Base-by-base conservation (phyloP, 192 early-diverging fungal genomes). In the Anaeromyces robustus region DNA sequence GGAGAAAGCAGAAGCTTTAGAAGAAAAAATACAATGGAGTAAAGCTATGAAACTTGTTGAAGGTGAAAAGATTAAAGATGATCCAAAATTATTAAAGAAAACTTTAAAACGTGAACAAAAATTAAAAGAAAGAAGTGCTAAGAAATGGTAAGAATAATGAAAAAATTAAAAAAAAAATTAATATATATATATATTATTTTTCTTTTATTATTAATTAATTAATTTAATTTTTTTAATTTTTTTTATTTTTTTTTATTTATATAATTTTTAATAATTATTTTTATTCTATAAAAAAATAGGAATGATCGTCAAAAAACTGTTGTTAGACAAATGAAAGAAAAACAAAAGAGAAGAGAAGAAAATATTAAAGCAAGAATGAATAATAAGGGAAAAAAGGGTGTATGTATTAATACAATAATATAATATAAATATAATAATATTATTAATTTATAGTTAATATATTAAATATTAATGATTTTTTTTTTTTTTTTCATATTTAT, bases 31-130 rank as follows among this genome's bases (percentile, higher is more conserved):
- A 77, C 89, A 89, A 28, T 98, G 97, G 97, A 86, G 85, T 80
- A 95, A 94, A 86, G 91, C 92, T 9, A 78, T 94, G 78, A 89
- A 91, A 79, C 87, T 92, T 84, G 96, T 96, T 4, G 86, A 89
- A 81, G 97, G 97, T 81, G 93, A 95, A 83, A 96, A 95, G 86
- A 89, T 97, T 80, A 95, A 95, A 86, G 97, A 98, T 84, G 94
- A 98, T 77, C 83, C 92, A 79, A 94, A 92, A 83, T 85, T 97
- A 52, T 88, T 98, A 39, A 95, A 97, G 86, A 96, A 96, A 86
- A 93, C 93, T 0, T 89, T 98, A 68, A 96, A 95, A 85, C 92
- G 94, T 77, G 88, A 93, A 80, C 91, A 94, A 80, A 88, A 93
- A 82, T 82, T 86, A 79, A 98, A 98, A 91, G 86, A 84, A 83